Evolutionary conservation across 2,329 filamentous ascomycete species (phyloP), one percentile per base, ranked within the genome.

Genomic region (Fusarium sarcochroum): DNA sequence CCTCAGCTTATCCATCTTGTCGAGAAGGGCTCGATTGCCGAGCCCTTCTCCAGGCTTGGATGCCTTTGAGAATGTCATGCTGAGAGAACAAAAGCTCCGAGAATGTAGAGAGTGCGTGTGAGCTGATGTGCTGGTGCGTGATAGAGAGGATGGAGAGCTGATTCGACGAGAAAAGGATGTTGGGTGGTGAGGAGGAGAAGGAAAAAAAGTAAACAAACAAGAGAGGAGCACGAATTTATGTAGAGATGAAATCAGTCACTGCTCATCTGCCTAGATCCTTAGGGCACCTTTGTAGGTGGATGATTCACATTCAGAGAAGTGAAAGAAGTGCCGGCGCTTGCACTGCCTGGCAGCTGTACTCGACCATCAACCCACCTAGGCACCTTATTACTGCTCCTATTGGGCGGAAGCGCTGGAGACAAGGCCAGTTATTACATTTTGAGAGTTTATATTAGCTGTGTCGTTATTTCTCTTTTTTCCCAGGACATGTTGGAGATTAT

Each of bases 1-100:
- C 4, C 82, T 77, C 2, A 84, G 71, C 68, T 77, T 81, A 66
- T 84, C 82, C 25, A 84, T 76, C 54, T 79, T 80, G 44, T 76
- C 74, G 4, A 77, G 49, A 0, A 76, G 69, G 27, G 56, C 63
- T 23, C 72, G 63, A n/a, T 71, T 72, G 0, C 60, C 72, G 23
- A 74, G 69, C 9, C 69, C 67, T 8, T 51, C 54, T 11, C 35
- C 35, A 18, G 63, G 34, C 8, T 63, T 52, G 2, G 9, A 23
- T 2, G 14, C n/a, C n/a, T 48, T 63, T 6, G 58, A 37, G 13
- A 27, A 8, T 5, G 53, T 45, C 71, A 73, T 73, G 2, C 21
- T 38, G 46, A 14, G 9, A 27, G 13, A 4, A 23, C 5, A 2
- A 18, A 11, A 15, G 14, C 14, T 18, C 17, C 17, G 17, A 7